These are phyloP conservation scores for Arachis hypogaea DNA, from an alignment of 306 rosid genomes.

Conservation along the genomic window DNA sequence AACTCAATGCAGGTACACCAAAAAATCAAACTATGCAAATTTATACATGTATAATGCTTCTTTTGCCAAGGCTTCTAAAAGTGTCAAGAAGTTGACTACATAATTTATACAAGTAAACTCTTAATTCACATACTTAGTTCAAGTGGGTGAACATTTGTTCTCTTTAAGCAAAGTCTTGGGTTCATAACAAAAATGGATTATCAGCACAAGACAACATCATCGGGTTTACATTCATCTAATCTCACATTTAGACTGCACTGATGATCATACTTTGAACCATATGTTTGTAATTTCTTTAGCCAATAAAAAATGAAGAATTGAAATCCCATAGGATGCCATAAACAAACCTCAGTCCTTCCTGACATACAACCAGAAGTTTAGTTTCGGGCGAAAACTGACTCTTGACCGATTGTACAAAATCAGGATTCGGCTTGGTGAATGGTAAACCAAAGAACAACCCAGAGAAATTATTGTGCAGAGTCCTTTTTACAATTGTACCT, in stretches of 20 bases:
- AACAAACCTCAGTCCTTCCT: conserved; percentile 91
- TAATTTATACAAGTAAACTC: conserved; percentile 4
- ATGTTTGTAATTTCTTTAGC: conserved; percentile 14
- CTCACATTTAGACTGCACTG: conserved; percentile 1
- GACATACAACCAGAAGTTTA: conserved; percentile 84
- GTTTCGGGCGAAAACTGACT: conserved; percentile 64
- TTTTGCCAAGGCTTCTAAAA: conserved; percentile 4
- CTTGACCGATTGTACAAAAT: conserved; percentile 74
- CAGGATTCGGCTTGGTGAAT: conserved; percentile 85
- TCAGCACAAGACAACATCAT: conserved; percentile 23
- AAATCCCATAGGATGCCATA: conserved; percentile 24
- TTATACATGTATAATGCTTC: conserved; percentile 13
- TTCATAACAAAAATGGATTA: conserved; percentile 32
- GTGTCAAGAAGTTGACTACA: background rate
- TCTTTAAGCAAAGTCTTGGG: too few relatives aligned
- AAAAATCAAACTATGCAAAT: conserved; percentile 19
- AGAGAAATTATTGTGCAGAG: conserved; percentile 90
- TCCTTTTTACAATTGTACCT: conserved; percentile 86
- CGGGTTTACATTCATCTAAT: background rate
- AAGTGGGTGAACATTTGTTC: background rate
- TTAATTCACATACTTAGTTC: background rate
- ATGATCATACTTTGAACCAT: conserved; percentile 14
- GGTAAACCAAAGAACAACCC: conserved; percentile 88
- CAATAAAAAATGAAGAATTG: conserved; percentile 2
- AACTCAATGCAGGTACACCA: background rate